phyloP scores from a whole-genome alignment of 1,284 basidiomycete species.

The Leucoagaricus sp. region DNA sequence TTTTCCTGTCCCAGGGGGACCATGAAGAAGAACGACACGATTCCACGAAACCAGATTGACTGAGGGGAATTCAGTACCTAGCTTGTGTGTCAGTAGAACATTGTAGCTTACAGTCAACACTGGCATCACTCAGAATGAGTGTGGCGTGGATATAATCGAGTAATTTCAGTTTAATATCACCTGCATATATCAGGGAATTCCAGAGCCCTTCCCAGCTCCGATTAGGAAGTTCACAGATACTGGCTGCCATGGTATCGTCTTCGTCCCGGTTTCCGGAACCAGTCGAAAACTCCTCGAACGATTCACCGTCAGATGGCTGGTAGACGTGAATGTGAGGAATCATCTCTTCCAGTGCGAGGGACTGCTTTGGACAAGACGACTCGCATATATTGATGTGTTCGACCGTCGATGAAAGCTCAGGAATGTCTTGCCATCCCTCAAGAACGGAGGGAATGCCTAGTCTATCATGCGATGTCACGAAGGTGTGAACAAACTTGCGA shows the following conservation, averaged over 20 bases:
- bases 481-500: slow-evolving; percentile 60
- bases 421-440: slow-evolving; percentile 72
- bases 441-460: slow-evolving; percentile 68
- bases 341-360: slow-evolving; percentile 59
- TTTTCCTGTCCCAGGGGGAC: slow-evolving; percentile 98
- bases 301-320: slow-evolving; percentile 69
- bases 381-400: slow-evolving; percentile 82
- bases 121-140: slow-evolving; percentile 84
- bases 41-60: slow-evolving; percentile 96
- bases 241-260: slow-evolving; percentile 83
- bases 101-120: slow-evolving; percentile 83
- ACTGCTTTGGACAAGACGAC: slow-evolving; percentile 52
- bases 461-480: slow-evolving; percentile 58
- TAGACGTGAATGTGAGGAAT: slow-evolving; percentile 86
- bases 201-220: slow-evolving; percentile 87
- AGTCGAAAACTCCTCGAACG: slow-evolving; percentile 80
- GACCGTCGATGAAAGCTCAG: slow-evolving; percentile 72
- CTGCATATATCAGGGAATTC: slow-evolving; percentile 88
- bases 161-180: slow-evolving; percentile 86
- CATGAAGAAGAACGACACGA: slow-evolving; percentile 91
- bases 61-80: slow-evolving; percentile 27
- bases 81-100: not conserved
- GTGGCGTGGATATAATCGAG: slow-evolving; percentile 96
- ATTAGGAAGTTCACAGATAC: slow-evolving; percentile 84
- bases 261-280: slow-evolving; percentile 58